Base-by-base conservation (phyloP, 2,329 filamentous ascomycete species). In the Aspergillus felis region DNA sequence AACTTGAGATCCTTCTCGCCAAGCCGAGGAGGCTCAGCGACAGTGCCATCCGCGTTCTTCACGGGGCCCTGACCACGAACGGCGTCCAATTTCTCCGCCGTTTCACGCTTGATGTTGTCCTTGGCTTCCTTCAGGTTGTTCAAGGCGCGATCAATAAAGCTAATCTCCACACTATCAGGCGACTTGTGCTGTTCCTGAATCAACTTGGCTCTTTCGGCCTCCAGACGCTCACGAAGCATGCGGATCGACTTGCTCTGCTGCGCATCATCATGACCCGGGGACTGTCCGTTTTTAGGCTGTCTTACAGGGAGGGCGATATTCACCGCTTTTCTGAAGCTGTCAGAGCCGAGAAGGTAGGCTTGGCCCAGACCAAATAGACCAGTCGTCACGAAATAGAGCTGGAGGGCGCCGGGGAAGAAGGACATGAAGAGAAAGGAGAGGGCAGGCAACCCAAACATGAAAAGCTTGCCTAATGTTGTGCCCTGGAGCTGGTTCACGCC, bases 351-450 rank as follows among this genome's bases (percentile, higher is more conserved):
- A 3, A 82, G 53, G 50, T 69, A 71, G 4, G 78, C 67, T 72
- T 87, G 84, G 22, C 67, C 41, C 20, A 75, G 50, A 9, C 68
- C 72, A 42, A 77, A 66, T 0, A 72, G 3, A 58, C 76, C 74
- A 3, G 72, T 74, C 12, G 70, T 63, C 53, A 82, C 71, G 74
- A 91, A 89, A 75, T 84, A 88, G 29, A 89, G 67, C 67, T 88
- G 86, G 2, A 89, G 71, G 22, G 78, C 79, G 25, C 82, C 80
- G 0, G 85, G 81, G 68, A 82, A 81, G 59, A 74, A 82, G 12
- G 75, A 65, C 53, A 85, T 86, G 67, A 89, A 76, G 4, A 75
- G 2, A 29, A 84, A 73, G 7, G 83, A 78, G 1, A 87, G 35
- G 6, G 71, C 60, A 1, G 87, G 86, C 29, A 90, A 64, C 44